Percentiles rank a stretch among this genome's conserved stretches.
Conservation (phyloP, 768 basidiomycete genomes). For the Tricholoma hemisulphureum region DNA sequence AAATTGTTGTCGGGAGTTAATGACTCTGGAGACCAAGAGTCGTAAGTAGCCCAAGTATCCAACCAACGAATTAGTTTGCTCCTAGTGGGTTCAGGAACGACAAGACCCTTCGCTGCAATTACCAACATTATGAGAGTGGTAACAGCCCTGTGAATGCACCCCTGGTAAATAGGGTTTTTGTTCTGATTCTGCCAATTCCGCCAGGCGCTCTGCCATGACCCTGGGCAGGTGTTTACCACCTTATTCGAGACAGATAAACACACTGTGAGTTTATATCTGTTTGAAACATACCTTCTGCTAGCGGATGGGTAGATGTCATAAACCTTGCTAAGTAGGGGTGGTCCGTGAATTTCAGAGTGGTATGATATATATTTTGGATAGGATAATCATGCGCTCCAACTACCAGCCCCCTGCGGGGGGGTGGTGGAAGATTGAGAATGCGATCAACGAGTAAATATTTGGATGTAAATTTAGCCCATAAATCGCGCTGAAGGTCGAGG, state of each 20-base stretch:
- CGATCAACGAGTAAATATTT: not conserved
- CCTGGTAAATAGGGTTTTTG: not conserved
- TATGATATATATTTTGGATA: not conserved
- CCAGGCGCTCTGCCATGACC: not conserved
- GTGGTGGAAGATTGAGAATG: not conserved
- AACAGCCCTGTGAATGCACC: not conserved
- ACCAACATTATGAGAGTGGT: not conserved
- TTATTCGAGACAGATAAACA: not conserved
- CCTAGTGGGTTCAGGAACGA: not conserved
- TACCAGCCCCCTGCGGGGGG: not conserved
- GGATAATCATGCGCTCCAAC: not conserved
- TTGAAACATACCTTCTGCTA: not conserved
- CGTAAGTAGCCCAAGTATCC: not conserved
- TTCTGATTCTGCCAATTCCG: not conserved
- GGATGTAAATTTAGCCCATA: not conserved
- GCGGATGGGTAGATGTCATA: not conserved
- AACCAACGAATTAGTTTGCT: not conserved
- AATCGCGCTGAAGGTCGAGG: not conserved
- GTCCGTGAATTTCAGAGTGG: not conserved
- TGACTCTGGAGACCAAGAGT: not conserved
- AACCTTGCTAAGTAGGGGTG: not conserved
- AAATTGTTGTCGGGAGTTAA: not conserved
- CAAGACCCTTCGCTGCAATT: not conserved
- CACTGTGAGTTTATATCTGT: not conserved
- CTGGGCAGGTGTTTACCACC: not conserved